Evolutionary conservation across 441 rosid species (phyloP).

Genomic region (Mallotus repandus): DNA sequence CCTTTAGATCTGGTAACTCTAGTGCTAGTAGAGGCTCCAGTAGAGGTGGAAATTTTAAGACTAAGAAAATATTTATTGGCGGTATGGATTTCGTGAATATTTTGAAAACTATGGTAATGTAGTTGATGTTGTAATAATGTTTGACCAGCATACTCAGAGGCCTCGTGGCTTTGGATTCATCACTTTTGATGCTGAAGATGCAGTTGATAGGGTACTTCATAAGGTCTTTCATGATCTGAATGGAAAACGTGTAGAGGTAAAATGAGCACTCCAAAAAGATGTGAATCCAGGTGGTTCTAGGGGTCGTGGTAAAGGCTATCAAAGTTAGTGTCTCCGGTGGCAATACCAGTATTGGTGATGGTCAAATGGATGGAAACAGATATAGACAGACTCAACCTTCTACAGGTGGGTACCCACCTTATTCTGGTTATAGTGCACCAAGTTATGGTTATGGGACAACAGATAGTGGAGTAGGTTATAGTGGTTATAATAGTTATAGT

Average conservation of each 20-base stretch:
- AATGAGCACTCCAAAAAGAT: slow-evolving; percentile 89
- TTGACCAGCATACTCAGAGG: slow-evolving; percentile 84
- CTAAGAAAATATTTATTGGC: slow-evolving; percentile 89
- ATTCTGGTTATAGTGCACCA: slow-evolving; percentile 60
- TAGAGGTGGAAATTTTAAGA: slow-evolving; percentile 53
- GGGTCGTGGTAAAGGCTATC: slow-evolving; percentile 41
- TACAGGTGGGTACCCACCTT: slow-evolving; percentile 60
- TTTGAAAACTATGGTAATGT: slow-evolving; percentile 82
- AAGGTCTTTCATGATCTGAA: slow-evolving; percentile 79
- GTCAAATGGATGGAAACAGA: slow-evolving; percentile 55
- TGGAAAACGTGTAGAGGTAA: slow-evolving; percentile 93
- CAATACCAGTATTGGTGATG: slow-evolving; percentile 49
- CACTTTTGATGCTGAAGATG: slow-evolving; percentile 83
- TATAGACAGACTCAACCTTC: slow-evolving; percentile 55
- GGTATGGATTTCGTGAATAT: slow-evolving; percentile 80
- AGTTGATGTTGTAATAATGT: slow-evolving; percentile 90
- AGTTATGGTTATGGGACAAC: slow-evolving; percentile 73
- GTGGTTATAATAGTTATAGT: slow-evolving; percentile 65
- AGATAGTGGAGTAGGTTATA: slow-evolving; percentile 65
- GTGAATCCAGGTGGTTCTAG: slow-evolving; percentile 74
- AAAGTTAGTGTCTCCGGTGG: slow-evolving; percentile 45
- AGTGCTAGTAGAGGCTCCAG: slow-evolving; percentile 56
- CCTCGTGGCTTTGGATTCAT: slow-evolving; percentile 95
- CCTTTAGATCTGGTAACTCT: slow-evolving; percentile 52
- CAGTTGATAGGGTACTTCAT: slow-evolving; percentile 80